Evolutionary conservation across 2,329 filamentous ascomycete species (phyloP), one percentile per base, ranked within the genome.

Genomic region (Whalleya microplaca): DNA sequence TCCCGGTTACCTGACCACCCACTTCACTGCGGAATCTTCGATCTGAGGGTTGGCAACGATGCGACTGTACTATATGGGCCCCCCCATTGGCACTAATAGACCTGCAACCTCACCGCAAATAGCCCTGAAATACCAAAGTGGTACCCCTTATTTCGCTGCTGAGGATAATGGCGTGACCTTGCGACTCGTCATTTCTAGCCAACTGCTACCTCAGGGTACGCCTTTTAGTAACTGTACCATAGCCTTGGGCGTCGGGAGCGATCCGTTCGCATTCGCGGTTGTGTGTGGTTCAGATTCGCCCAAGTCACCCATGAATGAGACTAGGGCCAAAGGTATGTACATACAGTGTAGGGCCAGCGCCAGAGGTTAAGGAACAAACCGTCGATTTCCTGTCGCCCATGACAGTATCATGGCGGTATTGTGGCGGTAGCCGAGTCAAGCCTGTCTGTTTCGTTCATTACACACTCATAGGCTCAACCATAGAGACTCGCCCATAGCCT

Each of bases 141-240:
- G 62, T 59, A 60, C 62, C 62, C 62, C 55, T 63, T 59, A 61
- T 61, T 61, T 59, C 56, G 60, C 62, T 58, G 62, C 49, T 58
- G 58, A 64, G 58, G 56, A 60, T 56, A 64, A 64, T 64, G 62
- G 62, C 62, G 62, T 64, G 62, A 64, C 62, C 57, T 64, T 58
- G 60, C 53, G 62, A 61, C 55, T 61, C 60, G 60, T 59, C 55
- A 63, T 63, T 61, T 55, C 51, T 55, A 56, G n/a, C 51, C 51
- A 54, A 48, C 48, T 63, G 48, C 59, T 58, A 59, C 54, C 32
- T 37, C 32, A n/a, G 14, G 32, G 51, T 52, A 44, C 51, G 50
- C 53, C 41, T 46, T 55, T 47, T 50, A n/a, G n/a, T n/a, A n/a
- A n/a, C n/a, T n/a, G 58, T 62, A 62, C 59, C 61, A 60, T 53